Evolutionary conservation across 371 early-diverging fungal species (phyloP).

Genomic region (Circinella minor): DNA sequence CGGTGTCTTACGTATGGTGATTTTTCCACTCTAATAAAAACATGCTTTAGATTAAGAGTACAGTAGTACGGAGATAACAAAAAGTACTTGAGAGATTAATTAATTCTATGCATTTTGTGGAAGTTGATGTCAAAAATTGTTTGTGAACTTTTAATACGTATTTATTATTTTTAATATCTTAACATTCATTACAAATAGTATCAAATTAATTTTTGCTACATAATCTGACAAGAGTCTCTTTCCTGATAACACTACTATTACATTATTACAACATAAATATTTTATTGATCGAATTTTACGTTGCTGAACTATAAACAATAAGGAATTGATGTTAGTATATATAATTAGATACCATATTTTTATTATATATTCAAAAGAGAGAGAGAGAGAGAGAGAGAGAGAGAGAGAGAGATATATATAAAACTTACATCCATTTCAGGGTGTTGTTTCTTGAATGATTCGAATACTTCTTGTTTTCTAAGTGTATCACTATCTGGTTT

Average conservation of each 20-base stretch:
- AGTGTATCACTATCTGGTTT: conserved; percentile 84
- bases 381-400: background rate
- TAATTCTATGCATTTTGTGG: too few species aligned
- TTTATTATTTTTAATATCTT: too few species aligned
- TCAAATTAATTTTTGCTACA: background rate
- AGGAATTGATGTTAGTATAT: background rate
- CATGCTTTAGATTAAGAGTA: too few species aligned
- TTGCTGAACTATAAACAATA: conserved; percentile 24
- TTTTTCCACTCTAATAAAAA: too few species aligned
- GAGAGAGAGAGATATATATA: too few species aligned
- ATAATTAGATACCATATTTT: background rate
- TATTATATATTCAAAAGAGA: background rate
- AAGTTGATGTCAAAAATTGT: too few species aligned
- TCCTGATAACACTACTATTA: background rate
- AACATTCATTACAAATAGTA: too few species aligned
- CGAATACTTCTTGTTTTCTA: conserved; percentile 78
- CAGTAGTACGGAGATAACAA: too few species aligned
- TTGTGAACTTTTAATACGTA: too few species aligned
- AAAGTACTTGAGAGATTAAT: too few species aligned
- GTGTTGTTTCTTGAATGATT: conserved; percentile 74
- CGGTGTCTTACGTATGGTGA: too few species aligned
- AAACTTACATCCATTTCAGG: conserved; percentile 59
- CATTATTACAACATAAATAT: background rate
- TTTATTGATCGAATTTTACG: conserved; percentile 19
- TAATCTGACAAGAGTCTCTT: too few species aligned